phyloP scores from a whole-genome alignment of 805 yeast species.

The Yamadazyma olivae region DNA sequence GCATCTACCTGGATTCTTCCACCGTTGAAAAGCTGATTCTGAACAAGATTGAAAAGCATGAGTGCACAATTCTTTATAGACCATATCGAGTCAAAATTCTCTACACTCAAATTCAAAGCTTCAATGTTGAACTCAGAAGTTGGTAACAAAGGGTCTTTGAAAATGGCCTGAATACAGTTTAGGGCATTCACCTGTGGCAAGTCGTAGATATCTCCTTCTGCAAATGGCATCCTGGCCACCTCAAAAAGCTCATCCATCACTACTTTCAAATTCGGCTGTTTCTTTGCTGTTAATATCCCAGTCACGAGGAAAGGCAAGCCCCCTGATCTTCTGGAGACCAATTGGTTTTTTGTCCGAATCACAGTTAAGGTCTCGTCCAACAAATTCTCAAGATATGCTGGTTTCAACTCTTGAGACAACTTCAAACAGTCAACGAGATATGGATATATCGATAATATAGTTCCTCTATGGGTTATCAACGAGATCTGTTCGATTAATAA shows the following conservation, averaged over 20 bases:
- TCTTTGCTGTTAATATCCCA: slow-evolving; percentile 58
- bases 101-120: slow-evolving; percentile 60
- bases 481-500: slow-evolving; percentile 65
- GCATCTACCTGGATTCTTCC: neutral
- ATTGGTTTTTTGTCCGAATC: slow-evolving; percentile 57
- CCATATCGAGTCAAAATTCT: slow-evolving; percentile 72
- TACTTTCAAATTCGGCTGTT: slow-evolving; percentile 15
- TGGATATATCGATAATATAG: slow-evolving; percentile 85
- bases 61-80: slow-evolving; percentile 88
- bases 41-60: slow-evolving; percentile 86
- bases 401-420: neutral
- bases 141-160: slow-evolving; percentile 68
- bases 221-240: slow-evolving; percentile 51
- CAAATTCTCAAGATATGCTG: slow-evolving; percentile 29
- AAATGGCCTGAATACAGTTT: slow-evolving; percentile 74
- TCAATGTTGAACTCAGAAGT: slow-evolving; percentile 52
- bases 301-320: slow-evolving; percentile 82
- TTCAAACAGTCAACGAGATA: slow-evolving; percentile 46
- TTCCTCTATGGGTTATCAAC: slow-evolving; percentile 83
- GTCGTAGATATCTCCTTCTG: slow-evolving; percentile 53
- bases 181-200: slow-evolving; percentile 93
- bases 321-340: slow-evolving; percentile 86
- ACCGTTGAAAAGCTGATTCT: slow-evolving; percentile 73
- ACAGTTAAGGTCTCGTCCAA: slow-evolving; percentile 50
- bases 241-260: slow-evolving; percentile 33